Percentiles rank a stretch among this genome's conserved stretches.
Conservation (phyloP, 2,329 filamentous ascomycete genomes). For the Gnomoniopsis smithogilvyi region DNA sequence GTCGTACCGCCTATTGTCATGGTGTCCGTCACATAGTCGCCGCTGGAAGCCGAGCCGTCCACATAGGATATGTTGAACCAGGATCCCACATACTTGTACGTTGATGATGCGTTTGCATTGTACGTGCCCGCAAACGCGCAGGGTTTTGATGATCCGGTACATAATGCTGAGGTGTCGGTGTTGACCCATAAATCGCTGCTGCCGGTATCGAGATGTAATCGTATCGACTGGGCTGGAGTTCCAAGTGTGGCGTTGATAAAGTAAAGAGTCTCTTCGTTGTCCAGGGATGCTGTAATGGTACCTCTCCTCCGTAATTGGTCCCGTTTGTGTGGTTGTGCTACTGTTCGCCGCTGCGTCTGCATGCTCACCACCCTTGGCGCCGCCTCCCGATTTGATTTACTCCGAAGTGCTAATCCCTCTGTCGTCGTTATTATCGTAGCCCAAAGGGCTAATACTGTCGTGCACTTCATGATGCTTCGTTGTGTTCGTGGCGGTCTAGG, state of each 20-base stretch:
- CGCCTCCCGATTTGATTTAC: constrained; percentile 25
- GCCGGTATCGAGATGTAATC: constrained; percentile 64
- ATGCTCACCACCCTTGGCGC: constrained; percentile 45
- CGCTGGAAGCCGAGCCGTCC: constrained; percentile 72
- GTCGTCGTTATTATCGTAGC: constrained; percentile 26
- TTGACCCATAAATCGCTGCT: constrained; percentile 73
- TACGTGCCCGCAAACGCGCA: constrained; percentile 67
- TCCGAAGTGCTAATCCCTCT: constrained; percentile 27
- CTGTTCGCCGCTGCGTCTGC: constrained; percentile 36
- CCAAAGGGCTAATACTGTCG: constrained; percentile 27
- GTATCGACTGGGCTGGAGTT: constrained; percentile 55
- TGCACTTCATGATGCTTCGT: constrained; percentile 34
- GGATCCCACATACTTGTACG: constrained; percentile 69
- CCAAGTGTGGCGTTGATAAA: constrained; percentile 61
- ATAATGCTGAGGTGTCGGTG: constrained; percentile 58
- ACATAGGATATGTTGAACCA: constrained; percentile 87
- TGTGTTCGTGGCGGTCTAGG: not conserved
- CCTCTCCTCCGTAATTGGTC: constrained; percentile 45
- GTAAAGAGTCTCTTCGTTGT: constrained; percentile 63
- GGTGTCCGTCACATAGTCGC: constrained; percentile 78
- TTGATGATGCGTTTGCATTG: constrained; percentile 67
- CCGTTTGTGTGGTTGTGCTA: constrained; percentile 39
- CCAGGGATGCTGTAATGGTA: constrained; percentile 42
- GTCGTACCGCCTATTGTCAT: constrained; percentile 55
- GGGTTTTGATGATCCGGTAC: constrained; percentile 41